Percentiles rank a stretch among this genome's conserved stretches.
These are phyloP conservation scores for Polysphondylium violaceum DNA, from an alignment of 78 protist species.

Conservation along the genomic window DNA sequence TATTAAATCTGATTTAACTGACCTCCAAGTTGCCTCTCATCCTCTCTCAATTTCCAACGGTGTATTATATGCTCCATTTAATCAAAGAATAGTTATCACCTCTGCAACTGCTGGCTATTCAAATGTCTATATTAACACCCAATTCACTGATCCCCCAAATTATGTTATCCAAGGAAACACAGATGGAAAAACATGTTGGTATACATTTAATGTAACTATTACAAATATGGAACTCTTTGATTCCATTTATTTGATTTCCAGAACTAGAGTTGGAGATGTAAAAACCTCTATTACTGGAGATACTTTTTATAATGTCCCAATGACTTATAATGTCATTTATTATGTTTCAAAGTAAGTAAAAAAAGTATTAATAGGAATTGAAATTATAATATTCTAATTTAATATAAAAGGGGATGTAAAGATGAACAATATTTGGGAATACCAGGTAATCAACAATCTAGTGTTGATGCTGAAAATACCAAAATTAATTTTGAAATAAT, in stretches of 20 bases:
- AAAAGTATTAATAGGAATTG: background rate
- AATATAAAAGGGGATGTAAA: background rate
- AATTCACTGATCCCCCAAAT: background rate
- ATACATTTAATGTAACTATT: background rate
- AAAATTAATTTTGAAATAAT: background rate
- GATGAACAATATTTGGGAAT: background rate
- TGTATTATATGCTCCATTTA: background rate
- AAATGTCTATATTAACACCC: background rate
- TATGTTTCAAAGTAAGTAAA: background rate
- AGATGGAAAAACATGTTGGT: background rate
- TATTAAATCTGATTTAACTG: background rate
- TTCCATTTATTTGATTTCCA: background rate
- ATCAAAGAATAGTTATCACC: background rate
- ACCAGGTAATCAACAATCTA: background rate
- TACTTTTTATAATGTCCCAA: background rate
- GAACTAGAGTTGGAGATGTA: background rate
- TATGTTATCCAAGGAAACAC: background rate
- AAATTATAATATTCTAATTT: background rate
- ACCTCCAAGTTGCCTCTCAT: background rate
- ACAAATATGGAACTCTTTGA: background rate
- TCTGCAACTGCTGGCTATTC: background rate
- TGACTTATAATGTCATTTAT: background rate
- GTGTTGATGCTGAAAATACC: background rate
- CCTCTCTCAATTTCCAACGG: background rate
- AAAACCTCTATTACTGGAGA: background rate